These are phyloP conservation scores for Austroboletus festivus DNA, from an alignment of 768 basidiomycete species.

Conservation along the genomic window DNA sequence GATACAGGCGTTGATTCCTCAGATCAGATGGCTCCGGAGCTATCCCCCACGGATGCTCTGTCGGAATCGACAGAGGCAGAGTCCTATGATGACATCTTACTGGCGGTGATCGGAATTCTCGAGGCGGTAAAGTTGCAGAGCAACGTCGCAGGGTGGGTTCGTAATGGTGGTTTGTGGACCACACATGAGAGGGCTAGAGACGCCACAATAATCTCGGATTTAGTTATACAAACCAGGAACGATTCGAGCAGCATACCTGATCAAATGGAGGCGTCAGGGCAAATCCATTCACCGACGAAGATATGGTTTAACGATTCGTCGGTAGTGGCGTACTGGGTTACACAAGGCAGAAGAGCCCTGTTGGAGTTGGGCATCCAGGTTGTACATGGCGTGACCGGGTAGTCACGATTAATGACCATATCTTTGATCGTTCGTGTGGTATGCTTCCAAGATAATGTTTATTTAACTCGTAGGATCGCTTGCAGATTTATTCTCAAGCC, in stretches of 20 bases:
- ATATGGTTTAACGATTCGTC: constrained; percentile 55
- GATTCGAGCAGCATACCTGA: constrained; percentile 14
- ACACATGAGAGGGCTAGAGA: constrained; percentile 3
- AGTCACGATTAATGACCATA: not conserved
- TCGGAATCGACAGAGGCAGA: constrained; percentile 13
- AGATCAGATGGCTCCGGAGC: not conserved
- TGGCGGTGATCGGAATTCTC: constrained; percentile 67
- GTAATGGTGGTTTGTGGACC: constrained; percentile 46
- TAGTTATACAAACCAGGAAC: constrained; percentile 10
- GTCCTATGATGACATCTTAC: constrained; percentile 47
- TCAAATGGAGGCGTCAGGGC: constrained; percentile 2
- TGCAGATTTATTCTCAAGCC: too few species aligned
- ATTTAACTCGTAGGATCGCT: not conserved
- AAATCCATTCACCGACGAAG: constrained; percentile 7
- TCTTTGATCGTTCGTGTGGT: not conserved
- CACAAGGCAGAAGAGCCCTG: constrained; percentile 48
- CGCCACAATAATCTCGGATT: not conserved
- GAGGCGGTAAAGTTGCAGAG: constrained; percentile 54
- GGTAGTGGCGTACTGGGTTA: constrained; percentile 49
- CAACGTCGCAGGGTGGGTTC: constrained; percentile 70
- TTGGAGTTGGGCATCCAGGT: constrained; percentile 45
- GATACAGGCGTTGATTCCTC: not conserved
- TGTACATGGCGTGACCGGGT: constrained; percentile 40
- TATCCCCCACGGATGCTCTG: not conserved
- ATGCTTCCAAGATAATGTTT: not conserved